Evolutionary conservation across 2,329 filamentous ascomycete species (phyloP).

Genomic region (Volutella citrinella): DNA sequence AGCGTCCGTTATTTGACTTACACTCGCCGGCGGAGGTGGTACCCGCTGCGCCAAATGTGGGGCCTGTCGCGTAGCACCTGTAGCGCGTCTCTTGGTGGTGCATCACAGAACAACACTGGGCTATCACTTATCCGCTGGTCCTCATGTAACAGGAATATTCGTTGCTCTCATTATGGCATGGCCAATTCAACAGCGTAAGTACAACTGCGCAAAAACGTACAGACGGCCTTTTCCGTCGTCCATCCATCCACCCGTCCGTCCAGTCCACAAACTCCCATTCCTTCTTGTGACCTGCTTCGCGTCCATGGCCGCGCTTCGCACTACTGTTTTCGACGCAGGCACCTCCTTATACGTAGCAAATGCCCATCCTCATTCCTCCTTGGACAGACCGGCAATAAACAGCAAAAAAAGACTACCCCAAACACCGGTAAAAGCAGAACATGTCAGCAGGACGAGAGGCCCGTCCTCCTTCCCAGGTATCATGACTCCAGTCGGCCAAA

Average conservation of each 20-base stretch:
- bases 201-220: conserved; percentile 20
- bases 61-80: too few species aligned
- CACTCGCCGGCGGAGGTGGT: too few species aligned
- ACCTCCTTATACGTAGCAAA: too few species aligned
- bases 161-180: conserved; percentile 30
- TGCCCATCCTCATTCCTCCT: too few species aligned
- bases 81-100: too few species aligned
- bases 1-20: too few species aligned
- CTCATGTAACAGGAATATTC: too few species aligned
- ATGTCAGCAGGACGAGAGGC: too few species aligned
- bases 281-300: too few species aligned
- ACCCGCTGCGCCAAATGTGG: too few species aligned
- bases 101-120: too few species aligned
- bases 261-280: conserved; percentile 9
- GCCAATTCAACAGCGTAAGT: conserved; percentile 17
- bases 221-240: conserved; percentile 12
- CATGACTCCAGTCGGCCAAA: conserved; percentile 16
- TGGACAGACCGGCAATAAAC: conserved; percentile 11
- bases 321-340: conserved; percentile 11
- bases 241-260: conserved; percentile 8
- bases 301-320: conserved; percentile 4
- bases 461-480: conserved; percentile 24
- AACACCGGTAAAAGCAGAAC: conserved; percentile 21
- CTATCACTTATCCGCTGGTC: too few species aligned
- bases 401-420: conserved; percentile 9